Evolutionary conservation across 2,329 filamentous ascomycete genomes (phyloP).

Genomic region (Cladophialophora exuberans): DNA sequence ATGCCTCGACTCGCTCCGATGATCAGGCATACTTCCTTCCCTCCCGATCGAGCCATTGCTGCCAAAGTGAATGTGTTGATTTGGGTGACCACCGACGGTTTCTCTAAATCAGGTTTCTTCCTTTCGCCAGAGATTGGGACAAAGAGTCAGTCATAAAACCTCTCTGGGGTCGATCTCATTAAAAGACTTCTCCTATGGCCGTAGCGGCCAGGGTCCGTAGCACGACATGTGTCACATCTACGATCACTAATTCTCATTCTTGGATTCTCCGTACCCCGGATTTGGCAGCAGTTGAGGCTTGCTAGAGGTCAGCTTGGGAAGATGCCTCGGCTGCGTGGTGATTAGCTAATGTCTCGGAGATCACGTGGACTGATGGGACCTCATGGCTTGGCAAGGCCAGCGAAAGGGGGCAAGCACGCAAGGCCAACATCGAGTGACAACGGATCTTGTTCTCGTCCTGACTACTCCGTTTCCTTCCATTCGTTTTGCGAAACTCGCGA

Average conservation of each 20-base stretch:
- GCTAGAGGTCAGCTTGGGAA: background rate
- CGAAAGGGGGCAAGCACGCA: no score
- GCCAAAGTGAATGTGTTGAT: no score
- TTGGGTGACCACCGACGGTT: no score
- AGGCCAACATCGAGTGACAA: no score
- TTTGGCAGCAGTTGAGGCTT: background rate
- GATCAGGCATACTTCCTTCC: conserved; percentile 65
- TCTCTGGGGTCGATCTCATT: background rate
- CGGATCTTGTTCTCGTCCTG: no score
- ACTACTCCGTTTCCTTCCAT: no score
- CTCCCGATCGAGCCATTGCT: conserved; percentile 11
- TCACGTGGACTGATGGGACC: no score
- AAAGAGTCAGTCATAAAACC: background rate
- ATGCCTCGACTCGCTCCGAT: conserved; percentile 80
- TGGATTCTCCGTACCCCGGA: background rate
- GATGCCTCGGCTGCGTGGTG: background rate
- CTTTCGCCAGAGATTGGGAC: no score
- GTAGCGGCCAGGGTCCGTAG: background rate
- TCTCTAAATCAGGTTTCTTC: no score
- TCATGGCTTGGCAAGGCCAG: no score
- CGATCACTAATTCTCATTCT: background rate
- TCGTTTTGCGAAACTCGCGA: no score
- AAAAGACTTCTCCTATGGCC: background rate
- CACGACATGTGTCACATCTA: background rate
- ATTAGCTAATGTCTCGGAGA: background rate